Evolutionary conservation across 139 green algal species (phyloP).

Genomic region (Auxenochlorella pyrenoidosa): DNA sequence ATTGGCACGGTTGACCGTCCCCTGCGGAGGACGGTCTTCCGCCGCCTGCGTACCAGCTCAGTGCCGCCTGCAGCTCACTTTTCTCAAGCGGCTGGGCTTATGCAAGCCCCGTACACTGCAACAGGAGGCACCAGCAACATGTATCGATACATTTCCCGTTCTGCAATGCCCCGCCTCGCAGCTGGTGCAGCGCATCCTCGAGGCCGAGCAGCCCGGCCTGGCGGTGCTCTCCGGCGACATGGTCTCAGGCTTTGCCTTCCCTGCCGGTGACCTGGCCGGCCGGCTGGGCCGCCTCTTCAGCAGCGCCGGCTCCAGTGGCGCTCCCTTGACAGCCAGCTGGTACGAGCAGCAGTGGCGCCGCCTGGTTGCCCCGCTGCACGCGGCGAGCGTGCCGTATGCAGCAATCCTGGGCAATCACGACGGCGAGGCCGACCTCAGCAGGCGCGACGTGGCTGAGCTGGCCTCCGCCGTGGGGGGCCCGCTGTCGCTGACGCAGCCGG

Average conservation of each 20-base stretch:
- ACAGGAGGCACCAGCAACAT: background rate
- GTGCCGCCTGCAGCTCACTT: too few species aligned
- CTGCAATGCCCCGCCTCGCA: background rate
- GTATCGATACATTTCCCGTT: background rate
- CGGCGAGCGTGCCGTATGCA: slow-evolving; percentile 9
- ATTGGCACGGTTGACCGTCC: too few species aligned
- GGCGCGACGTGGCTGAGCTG: background rate
- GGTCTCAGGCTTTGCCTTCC: slow-evolving; percentile 23
- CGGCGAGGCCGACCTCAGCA: slow-evolving; percentile 33
- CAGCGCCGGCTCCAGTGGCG: background rate
- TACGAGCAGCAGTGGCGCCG: slow-evolving; percentile 28
- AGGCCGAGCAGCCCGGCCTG: slow-evolving; percentile 13
- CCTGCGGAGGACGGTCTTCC: too few species aligned
- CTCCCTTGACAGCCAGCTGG: slow-evolving; percentile 16
- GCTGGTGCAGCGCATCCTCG: background rate
- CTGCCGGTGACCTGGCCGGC: background rate
- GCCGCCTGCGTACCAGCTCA: too few species aligned
- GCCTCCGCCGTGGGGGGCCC: background rate
- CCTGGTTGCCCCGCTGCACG: slow-evolving; percentile 14
- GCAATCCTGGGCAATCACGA: slow-evolving; percentile 49
- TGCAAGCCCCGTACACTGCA: background rate
- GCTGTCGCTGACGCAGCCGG: background rate
- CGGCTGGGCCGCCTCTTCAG: background rate
- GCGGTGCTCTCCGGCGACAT: slow-evolving; percentile 18
- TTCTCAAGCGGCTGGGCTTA: too few species aligned